Base-by-base conservation (phyloP, 2,329 filamentous ascomycete species). In the Stagonosporopsis vannaccii region DNA sequence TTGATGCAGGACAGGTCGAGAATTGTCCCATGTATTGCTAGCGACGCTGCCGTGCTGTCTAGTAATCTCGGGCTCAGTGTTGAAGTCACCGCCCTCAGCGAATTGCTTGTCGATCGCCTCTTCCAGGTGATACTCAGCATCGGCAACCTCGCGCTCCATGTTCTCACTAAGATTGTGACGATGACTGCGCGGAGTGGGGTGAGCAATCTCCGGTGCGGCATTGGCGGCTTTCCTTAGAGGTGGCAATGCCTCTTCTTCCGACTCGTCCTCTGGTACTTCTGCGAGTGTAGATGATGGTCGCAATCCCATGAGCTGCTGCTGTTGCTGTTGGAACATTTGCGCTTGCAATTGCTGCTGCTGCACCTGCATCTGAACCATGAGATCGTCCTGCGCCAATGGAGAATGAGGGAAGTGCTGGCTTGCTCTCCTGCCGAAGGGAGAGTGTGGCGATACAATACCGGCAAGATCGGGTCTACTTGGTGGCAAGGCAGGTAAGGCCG, bases 61-160 rank as follows among this genome's bases (percentile, higher is more conserved):
- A 25, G 61, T 69, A 28, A 61, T 58, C 50, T 75, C 68, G 58
- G 74, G 67, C 58, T 76, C 86, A 2, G 88, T 88, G 66, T 87
- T 90, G 69, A 91, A 79, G 67, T 69, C 72, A 63, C 91, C 90
- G 51, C 90, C 88, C 63, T 92, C 89, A 57, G 93, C 89, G 44
- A 94, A 81, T 68, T 94, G 89, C 50, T 89, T 87, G 47, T 91
- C 87, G 59, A 93, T 87, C 58, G 91, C 87, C 71, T 92, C 87
- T 71, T 93, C 90, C 59, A 95, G 77, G 66, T 94, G 91, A 69
- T 95, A 94, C 67, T 96, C 91, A 4, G 90, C 89, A 69, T 93
- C 90, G 45, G 95, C 89, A 52, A 96, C 89, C 64, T 95, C 92
- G 59, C 88, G 89, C 72, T 97, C 92, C 22, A 96, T 82, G 41